phyloP scores from a whole-genome alignment of 495 filamentous ascomycete species.

The Xylaria telfairii region DNA sequence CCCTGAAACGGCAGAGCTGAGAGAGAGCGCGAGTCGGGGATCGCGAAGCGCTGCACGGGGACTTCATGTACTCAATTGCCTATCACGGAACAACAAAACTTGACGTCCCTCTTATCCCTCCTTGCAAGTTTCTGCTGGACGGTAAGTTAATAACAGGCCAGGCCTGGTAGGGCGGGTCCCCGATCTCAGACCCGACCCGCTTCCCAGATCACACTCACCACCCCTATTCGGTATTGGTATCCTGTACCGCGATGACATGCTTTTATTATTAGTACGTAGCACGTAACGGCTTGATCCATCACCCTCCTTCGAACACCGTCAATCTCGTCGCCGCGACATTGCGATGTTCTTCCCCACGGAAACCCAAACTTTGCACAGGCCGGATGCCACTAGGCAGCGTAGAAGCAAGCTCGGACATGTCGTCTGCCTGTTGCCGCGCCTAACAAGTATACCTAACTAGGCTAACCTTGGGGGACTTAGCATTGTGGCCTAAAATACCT shows the following conservation, averaged over 20 bases:
- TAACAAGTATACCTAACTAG: background rate
- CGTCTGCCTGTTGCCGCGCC: background rate
- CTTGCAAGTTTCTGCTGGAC: constrained; percentile 6
- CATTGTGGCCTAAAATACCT: background rate
- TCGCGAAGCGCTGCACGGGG: constrained; percentile 19
- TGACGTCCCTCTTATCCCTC: constrained; percentile 14
- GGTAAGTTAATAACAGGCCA: constrained; percentile 5
- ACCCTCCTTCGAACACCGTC: background rate
- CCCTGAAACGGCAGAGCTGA: constrained; percentile 29
- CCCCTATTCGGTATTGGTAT: constrained; percentile 13
- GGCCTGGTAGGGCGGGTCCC: constrained; percentile 15
- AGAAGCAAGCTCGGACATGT: background rate
- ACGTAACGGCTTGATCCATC: constrained; percentile 19
- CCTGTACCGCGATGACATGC: constrained; percentile 21
- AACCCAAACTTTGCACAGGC: background rate
- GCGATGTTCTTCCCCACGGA: constrained; percentile 19
- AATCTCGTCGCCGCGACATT: constrained; percentile 7
- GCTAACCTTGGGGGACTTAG: constrained; percentile 1
- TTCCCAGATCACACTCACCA: constrained; percentile 17
- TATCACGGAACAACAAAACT: constrained; percentile 19
- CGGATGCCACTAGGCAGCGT: constrained; percentile 3
- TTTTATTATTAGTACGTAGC: constrained; percentile 27
- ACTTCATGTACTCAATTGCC: constrained; percentile 22
- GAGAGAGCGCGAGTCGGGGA: constrained; percentile 19
- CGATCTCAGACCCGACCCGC: constrained; percentile 28